These are phyloP conservation scores for Orbilia javanica DNA, from an alignment of 2,329 filamentous ascomycete genomes.

Conservation along the genomic window DNA sequence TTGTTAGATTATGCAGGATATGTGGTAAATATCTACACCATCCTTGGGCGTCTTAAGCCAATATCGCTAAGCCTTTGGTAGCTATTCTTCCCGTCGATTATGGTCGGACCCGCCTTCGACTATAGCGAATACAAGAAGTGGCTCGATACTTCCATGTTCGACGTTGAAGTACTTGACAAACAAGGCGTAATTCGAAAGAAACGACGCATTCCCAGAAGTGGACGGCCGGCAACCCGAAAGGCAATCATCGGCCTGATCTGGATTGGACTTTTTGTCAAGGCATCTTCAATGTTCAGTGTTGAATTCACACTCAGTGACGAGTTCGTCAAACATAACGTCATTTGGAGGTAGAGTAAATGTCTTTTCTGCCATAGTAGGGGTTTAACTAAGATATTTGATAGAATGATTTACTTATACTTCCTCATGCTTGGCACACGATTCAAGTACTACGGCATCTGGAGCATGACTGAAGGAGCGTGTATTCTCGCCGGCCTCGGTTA, in stretches of 20 bases:
- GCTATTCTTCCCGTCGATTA: constrained; percentile 91
- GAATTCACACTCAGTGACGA: constrained; percentile 74
- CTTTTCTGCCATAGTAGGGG: background rate
- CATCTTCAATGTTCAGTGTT: constrained; percentile 76
- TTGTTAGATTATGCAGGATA: constrained; percentile 88
- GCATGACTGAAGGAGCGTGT: constrained; percentile 90
- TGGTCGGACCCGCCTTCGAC: constrained; percentile 93
- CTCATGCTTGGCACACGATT: constrained; percentile 82
- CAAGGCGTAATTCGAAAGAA: constrained; percentile 88
- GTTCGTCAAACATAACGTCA: constrained; percentile 77
- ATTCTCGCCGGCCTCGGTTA: constrained; percentile 94
- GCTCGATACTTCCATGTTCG: constrained; percentile 95
- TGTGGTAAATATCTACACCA: constrained; percentile 68
- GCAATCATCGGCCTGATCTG: constrained; percentile 79
- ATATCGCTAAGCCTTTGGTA: constrained; percentile 44
- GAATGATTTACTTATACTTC: constrained; percentile 83
- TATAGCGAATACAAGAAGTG: constrained; percentile 91
- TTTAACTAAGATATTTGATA: constrained; percentile 11
- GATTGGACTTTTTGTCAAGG: constrained; percentile 81
- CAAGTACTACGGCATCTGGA: constrained; percentile 98
- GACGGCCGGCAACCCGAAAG: constrained; percentile 84
- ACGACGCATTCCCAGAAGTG: constrained; percentile 91
- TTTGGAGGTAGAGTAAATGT: constrained; percentile 69
- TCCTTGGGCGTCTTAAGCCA: background rate
- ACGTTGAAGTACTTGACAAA: constrained; percentile 86